Conservation (phyloP, 2,329 filamentous ascomycete genomes). For the Cladosporium oxysporum region DNA sequence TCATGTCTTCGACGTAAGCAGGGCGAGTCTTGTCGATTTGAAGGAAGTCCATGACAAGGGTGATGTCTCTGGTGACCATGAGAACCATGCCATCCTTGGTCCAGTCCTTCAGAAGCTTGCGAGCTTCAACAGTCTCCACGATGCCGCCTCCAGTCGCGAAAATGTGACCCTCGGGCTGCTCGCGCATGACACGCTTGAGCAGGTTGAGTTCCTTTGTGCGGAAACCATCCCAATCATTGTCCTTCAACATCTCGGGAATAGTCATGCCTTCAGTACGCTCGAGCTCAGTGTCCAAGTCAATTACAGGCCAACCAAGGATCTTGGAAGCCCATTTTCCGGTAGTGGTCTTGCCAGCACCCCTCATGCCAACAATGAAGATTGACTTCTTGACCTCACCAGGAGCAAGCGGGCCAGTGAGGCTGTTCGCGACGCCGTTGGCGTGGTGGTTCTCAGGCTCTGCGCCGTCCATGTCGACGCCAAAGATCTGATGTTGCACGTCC, state of each 20-base stretch:
- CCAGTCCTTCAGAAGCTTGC: slow-evolving; percentile 72
- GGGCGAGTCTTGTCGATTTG: slow-evolving; percentile 86
- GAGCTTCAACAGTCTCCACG: slow-evolving; percentile 80
- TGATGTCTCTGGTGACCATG: slow-evolving; percentile 82
- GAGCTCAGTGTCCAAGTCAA: slow-evolving; percentile 86
- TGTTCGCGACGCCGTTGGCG: slow-evolving; percentile 38
- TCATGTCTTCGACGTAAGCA: slow-evolving; percentile 90
- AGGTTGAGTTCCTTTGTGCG: slow-evolving; percentile 75
- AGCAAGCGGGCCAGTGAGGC: slow-evolving; percentile 32
- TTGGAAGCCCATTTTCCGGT: slow-evolving; percentile 82
- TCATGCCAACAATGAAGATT: slow-evolving; percentile 95
- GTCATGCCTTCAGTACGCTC: slow-evolving; percentile 71
- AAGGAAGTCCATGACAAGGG: slow-evolving; percentile 85
- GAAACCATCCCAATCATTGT: slow-evolving; percentile 85
- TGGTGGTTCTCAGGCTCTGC: slow-evolving; percentile 54
- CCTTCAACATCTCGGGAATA: slow-evolving; percentile 83
- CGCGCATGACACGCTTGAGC: slow-evolving; percentile 70
- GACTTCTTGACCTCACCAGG: slow-evolving; percentile 57
- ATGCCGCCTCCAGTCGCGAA: slow-evolving; percentile 94
- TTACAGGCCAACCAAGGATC: slow-evolving; percentile 71
- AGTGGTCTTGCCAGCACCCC: slow-evolving; percentile 94
- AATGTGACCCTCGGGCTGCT: slow-evolving; percentile 73
- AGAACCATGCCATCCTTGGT: slow-evolving; percentile 82
- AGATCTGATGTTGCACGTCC: slow-evolving; percentile 80
- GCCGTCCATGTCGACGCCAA: slow-evolving; percentile 75